Conservation (phyloP, 2,329 filamentous ascomycete species). For the Cladosporium sp. region DNA sequence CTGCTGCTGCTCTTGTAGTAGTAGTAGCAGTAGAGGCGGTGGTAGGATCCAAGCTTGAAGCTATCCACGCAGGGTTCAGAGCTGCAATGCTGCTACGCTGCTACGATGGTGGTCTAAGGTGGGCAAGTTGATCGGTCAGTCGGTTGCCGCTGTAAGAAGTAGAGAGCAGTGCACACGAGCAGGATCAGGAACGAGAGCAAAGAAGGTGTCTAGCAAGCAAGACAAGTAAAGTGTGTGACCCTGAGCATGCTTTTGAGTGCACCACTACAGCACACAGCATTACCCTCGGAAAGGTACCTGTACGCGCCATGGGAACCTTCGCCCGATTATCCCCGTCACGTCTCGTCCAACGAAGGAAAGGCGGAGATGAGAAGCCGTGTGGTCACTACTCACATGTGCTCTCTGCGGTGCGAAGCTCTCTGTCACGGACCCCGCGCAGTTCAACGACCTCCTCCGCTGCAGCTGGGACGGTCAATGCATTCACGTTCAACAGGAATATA, state of each 20-base stretch:
- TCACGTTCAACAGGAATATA: neutral
- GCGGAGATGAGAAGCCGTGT: neutral
- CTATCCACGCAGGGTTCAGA: neutral
- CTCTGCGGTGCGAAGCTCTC: neutral
- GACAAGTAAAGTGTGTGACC: neutral
- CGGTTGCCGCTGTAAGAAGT: neutral
- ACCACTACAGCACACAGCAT: neutral
- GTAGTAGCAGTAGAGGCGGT: neutral
- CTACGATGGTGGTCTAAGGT: neutral
- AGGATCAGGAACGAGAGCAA: neutral
- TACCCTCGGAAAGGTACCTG: constrained; percentile 21
- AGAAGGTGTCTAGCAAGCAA: neutral
- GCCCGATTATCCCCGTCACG: constrained; percentile 21
- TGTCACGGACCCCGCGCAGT: constrained; percentile 11
- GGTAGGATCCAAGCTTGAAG: constrained; percentile 1
- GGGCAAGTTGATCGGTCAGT: neutral
- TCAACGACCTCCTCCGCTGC: constrained; percentile 1
- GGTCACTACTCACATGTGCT: constrained; percentile 10
- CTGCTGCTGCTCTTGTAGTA: neutral
- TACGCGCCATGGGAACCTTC: neutral
- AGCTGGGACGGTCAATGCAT: no score
- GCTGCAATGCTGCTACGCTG: neutral
- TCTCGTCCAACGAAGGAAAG: neutral
- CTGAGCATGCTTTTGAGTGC: neutral
- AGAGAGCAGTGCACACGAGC: neutral